Conservation (phyloP, 169 alveolate genomes). For the Condylostoma magnum region DNA sequence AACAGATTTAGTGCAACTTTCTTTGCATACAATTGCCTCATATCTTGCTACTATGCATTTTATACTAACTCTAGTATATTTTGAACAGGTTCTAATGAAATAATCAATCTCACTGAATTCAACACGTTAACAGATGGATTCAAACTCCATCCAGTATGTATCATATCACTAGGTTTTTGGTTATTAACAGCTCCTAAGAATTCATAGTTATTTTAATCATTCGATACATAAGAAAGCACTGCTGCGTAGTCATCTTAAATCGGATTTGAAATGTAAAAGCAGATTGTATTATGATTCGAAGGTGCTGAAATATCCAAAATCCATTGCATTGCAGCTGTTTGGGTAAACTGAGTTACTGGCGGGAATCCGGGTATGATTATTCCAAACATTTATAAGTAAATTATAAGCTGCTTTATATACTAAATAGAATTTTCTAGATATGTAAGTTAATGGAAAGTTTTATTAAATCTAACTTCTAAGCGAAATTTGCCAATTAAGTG, state of each 20-base stretch:
- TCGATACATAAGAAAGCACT: conserved; percentile 66
- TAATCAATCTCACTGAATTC: conserved; percentile 51
- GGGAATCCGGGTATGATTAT: conserved; percentile 24
- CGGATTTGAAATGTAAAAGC: conserved; percentile 63
- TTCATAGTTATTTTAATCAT: conserved; percentile 61
- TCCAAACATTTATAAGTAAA: conserved; percentile 34
- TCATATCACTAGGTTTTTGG: conserved; percentile 76
- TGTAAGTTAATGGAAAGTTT: too few species aligned
- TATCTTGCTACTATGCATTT: conserved; percentile 51
- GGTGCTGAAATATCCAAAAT: conserved; percentile 60
- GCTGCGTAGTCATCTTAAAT: conserved; percentile 65
- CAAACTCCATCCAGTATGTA: conserved; percentile 76
- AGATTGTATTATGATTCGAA: conserved; percentile 47
- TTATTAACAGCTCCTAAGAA: conserved; percentile 84
- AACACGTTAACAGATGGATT: conserved; percentile 66
- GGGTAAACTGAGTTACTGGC: neutral
- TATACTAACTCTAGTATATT: conserved; percentile 50
- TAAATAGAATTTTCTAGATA: too few species aligned
- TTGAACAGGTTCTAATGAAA: conserved; percentile 60
- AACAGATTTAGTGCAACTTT: conserved; percentile 81
- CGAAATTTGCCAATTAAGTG: too few species aligned
- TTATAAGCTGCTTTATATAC: too few species aligned
- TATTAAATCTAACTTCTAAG: too few species aligned
- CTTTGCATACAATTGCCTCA: conserved; percentile 70
- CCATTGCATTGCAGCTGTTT: conserved; percentile 17